These are phyloP conservation scores for Botrytis porri DNA, from an alignment of 2,329 filamentous ascomycete genomes.

Conservation along the genomic window DNA sequence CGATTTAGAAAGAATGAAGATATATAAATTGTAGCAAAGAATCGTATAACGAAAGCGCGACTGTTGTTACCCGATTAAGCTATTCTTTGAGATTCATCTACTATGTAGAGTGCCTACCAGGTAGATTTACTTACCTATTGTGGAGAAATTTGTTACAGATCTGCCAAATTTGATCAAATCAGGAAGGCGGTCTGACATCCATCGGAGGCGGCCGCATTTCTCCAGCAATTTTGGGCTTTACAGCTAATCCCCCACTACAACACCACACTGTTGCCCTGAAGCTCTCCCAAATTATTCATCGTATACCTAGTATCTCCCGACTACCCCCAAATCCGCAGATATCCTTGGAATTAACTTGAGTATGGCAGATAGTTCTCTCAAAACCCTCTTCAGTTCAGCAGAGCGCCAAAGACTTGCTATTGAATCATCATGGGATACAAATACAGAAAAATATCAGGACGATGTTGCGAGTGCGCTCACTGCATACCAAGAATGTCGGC, in stretches of 20 bases:
- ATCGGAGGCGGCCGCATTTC: background rate
- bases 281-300: background rate
- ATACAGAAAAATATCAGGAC: slow-evolving; percentile 62
- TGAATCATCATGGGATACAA: slow-evolving; percentile 62
- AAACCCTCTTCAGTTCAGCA: slow-evolving; percentile 52
- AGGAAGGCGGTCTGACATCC: background rate
- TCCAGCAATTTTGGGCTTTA: background rate
- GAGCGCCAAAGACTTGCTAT: slow-evolving; percentile 55
- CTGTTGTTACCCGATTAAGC: background rate
- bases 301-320: background rate
- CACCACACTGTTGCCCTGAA: background rate
- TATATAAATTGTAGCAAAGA: background rate
- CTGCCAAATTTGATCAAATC: background rate
- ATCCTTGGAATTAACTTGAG: slow-evolving; percentile 25
- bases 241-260: background rate
- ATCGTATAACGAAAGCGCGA: background rate
- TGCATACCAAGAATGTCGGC: slow-evolving; percentile 70
- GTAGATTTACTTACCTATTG: background rate
- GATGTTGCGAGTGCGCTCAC: slow-evolving; percentile 65
- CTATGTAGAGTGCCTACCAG: no score
- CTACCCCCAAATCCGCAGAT: background rate
- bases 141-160: background rate
- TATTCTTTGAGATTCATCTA: background rate
- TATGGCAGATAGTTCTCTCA: slow-evolving; percentile 48
- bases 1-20: background rate